Conservation (phyloP, 345 rosid genomes). For the Litchi chinensis region DNA sequence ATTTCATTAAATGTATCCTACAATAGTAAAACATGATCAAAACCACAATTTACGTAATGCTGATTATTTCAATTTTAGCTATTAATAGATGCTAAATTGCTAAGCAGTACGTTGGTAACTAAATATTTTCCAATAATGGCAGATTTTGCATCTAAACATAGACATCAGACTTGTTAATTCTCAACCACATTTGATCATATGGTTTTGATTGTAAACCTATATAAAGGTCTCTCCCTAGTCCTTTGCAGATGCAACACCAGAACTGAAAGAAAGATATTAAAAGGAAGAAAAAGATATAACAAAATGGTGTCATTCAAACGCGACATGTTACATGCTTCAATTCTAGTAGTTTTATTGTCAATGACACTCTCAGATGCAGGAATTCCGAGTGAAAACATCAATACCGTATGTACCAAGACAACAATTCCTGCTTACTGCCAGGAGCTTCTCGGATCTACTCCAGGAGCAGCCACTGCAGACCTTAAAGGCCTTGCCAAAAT, state of each 20-base stretch:
- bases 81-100: no score
- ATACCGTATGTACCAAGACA: conserved; percentile 3
- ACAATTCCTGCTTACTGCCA: conserved; percentile 1
- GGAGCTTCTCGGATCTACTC: conserved; percentile 3
- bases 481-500: no score
- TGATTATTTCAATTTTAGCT: no score
- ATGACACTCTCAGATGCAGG: background rate
- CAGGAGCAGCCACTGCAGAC: conserved; percentile 14
- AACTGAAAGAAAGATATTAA: background rate
- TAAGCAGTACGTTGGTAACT: no score
- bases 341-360: background rate
- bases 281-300: background rate
- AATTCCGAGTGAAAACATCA: background rate
- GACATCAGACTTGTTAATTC: no score
- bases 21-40: no score
- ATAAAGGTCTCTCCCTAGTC: background rate
- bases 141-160: no score
- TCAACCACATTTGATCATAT: no score
- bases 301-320: background rate
- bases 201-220: background rate
- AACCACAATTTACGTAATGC: no score
- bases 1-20: no score
- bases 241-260: background rate
- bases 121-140: no score
- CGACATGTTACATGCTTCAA: background rate